A percentile compares a stretch with the other conserved stretches of the same genome.
These are phyloP conservation scores for Plasmopara viticola DNA, from an alignment of 352 stramenopile genomes.

Conservation along the genomic window DNA sequence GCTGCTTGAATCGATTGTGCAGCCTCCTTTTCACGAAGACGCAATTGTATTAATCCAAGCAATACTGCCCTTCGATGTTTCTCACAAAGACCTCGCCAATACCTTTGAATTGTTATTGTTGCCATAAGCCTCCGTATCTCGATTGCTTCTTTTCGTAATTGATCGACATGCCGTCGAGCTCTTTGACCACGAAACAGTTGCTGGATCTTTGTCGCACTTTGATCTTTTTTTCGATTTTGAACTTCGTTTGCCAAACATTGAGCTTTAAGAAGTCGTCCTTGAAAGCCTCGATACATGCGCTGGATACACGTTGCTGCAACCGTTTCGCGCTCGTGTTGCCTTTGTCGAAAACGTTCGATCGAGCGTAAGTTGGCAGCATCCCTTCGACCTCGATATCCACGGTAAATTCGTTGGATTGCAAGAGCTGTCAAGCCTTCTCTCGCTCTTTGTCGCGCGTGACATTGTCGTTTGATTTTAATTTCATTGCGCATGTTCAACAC, in stretches of 20 bases:
- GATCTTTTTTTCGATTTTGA: constrained; percentile 21
- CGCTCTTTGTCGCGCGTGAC: constrained; percentile 42
- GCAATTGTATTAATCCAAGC: constrained; percentile 61
- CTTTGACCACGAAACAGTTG: constrained; percentile 61
- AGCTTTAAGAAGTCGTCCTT: constrained; percentile 39
- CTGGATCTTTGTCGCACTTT: constrained; percentile 57
- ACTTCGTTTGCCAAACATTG: constrained; percentile 41
- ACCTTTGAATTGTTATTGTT: constrained; percentile 63
- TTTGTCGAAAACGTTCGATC: constrained; percentile 35
- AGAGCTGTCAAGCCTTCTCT: constrained; percentile 57
- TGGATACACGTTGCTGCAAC: constrained; percentile 56
- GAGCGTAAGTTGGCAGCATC: constrained; percentile 46
- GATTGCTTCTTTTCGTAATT: constrained; percentile 34
- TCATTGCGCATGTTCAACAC: constrained; percentile 42
- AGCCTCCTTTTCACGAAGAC: constrained; percentile 47
- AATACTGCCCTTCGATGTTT: constrained; percentile 71
- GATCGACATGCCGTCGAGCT: constrained; percentile 33
- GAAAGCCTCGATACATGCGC: constrained; percentile 65
- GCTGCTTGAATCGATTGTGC: constrained; percentile 51
- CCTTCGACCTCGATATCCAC: constrained; percentile 48
- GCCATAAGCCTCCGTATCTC: constrained; percentile 42
- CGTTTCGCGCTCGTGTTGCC: constrained; percentile 39
- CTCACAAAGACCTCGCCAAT: constrained; percentile 69
- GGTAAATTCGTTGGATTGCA: constrained; percentile 68
- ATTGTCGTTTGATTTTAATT: constrained; percentile 34